Evolutionary conservation across 768 basidiomycete species (phyloP).

Genomic region (Leccinum imitatum): DNA sequence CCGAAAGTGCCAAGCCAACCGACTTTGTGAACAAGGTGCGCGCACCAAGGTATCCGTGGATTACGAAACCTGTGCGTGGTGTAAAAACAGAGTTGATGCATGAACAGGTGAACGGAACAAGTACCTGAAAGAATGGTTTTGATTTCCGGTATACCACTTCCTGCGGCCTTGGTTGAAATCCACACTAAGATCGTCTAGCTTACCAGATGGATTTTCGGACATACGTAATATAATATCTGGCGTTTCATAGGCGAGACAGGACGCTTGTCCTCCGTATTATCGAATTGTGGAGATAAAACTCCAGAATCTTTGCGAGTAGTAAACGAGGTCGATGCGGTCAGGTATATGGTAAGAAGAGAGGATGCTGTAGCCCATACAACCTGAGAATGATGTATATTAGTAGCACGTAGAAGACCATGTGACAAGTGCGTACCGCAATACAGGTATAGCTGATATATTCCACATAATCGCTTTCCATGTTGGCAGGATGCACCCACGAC

Average conservation of each 20-base stretch:
- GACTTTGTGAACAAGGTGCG: slow-evolving; percentile 89
- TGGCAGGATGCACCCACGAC: slow-evolving; percentile 20
- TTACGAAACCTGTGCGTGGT: slow-evolving; percentile 72
- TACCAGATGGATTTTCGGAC: slow-evolving; percentile 28
- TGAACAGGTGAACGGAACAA: slow-evolving; percentile 1
- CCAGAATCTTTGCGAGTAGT: slow-evolving; percentile 86
- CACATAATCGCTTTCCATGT: slow-evolving; percentile 39
- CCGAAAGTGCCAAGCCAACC: slow-evolving; percentile 84
- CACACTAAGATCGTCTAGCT: slow-evolving; percentile 15
- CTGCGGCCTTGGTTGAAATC: slow-evolving; percentile 65
- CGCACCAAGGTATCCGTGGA: slow-evolving; percentile 93
- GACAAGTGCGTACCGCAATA: slow-evolving; percentile 65
- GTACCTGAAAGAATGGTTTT: slow-evolving; percentile 88
- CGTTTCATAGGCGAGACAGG: slow-evolving; percentile 43
- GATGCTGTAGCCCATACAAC: slow-evolving; percentile 70
- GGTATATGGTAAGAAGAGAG: slow-evolving; percentile 75
- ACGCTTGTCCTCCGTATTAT: slow-evolving; percentile 29
- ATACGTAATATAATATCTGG: slow-evolving; percentile 80
- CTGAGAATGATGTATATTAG: slow-evolving; percentile 38
- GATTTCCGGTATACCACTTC: slow-evolving; percentile 95
- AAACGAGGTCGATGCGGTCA: slow-evolving; percentile 89
- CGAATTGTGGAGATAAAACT: slow-evolving; percentile 53
- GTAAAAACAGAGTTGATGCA: slow-evolving; percentile 13
- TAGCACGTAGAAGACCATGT: neutral
- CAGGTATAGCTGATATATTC: slow-evolving; percentile 70